phyloP scores from a whole-genome alignment of 1,284 basidiomycete species.

The Moniliophthora roreri region DNA sequence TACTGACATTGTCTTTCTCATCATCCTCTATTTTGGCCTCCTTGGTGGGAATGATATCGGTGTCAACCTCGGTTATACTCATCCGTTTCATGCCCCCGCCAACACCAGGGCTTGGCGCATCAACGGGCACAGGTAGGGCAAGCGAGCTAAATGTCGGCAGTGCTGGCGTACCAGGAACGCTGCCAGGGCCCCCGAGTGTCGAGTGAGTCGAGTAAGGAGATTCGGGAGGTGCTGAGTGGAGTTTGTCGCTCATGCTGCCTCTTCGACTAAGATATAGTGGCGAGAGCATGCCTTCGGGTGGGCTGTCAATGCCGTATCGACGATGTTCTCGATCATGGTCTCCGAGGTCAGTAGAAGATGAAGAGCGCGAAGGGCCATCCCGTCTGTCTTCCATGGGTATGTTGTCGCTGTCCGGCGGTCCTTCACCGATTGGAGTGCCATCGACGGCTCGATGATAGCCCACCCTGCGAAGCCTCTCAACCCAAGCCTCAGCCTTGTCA shows the following conservation, averaged over 20 bases:
- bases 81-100: not conserved
- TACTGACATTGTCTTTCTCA: no score
- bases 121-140: not conserved
- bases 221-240: not conserved
- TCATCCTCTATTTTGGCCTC: not conserved
- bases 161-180: not conserved
- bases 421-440: no score
- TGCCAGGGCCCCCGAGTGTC: not conserved
- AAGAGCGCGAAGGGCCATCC: not conserved
- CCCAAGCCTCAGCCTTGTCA: slow-evolving; percentile 84
- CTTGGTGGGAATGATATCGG: no score
- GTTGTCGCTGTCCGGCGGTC: not conserved
- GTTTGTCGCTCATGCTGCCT: not conserved
- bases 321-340: not conserved
- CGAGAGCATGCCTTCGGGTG: not conserved
- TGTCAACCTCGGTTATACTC: not conserved
- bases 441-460: slow-evolving; percentile 5
- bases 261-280: slow-evolving; percentile 1
- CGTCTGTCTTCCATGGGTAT: not conserved
- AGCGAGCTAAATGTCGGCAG: not conserved
- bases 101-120: not conserved
- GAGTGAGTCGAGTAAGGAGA: slow-evolving; percentile 2
- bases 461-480: slow-evolving; percentile 24
- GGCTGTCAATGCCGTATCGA: no score
- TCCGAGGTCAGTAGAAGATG: not conserved